Conservation (phyloP, 352 stramenopile species). For the Halophytophthora polymorphica region DNA sequence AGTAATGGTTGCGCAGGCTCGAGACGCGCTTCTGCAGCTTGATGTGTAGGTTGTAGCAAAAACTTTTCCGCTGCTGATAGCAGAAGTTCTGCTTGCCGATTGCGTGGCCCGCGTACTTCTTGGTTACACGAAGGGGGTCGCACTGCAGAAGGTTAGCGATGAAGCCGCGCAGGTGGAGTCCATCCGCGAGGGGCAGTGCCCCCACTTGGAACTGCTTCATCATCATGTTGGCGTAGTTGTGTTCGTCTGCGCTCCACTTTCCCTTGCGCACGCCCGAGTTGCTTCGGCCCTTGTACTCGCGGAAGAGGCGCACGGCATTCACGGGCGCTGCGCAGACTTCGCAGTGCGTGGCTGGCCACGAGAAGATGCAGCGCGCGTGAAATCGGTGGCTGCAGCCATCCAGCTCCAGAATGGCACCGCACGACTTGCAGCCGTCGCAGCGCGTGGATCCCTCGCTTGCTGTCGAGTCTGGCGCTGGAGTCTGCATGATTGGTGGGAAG, state of each 20-base stretch:
- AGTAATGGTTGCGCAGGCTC: conserved; percentile 77
- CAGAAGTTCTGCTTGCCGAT: conserved; percentile 83
- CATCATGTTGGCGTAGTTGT: conserved; percentile 80
- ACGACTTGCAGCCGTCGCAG: conserved; percentile 71
- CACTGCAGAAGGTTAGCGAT: conserved; percentile 77
- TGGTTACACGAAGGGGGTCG: conserved; percentile 77
- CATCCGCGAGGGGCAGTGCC: conserved; percentile 57
- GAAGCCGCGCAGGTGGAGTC: conserved; percentile 70
- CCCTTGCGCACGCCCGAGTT: conserved; percentile 63
- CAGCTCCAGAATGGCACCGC: conserved; percentile 63
- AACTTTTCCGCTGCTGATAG: conserved; percentile 54
- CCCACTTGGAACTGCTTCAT: conserved; percentile 83
- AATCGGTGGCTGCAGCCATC: conserved; percentile 72
- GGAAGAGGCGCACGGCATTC: conserved; percentile 44
- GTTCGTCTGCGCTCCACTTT: conserved; percentile 73
- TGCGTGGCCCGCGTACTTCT: conserved; percentile 70
- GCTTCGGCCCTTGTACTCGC: conserved; percentile 29
- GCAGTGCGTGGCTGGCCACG: conserved; percentile 63
- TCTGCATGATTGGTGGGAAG: no score
- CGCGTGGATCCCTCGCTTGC: conserved; percentile 46
- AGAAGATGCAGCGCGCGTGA: conserved; percentile 72
- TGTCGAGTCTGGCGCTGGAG: neutral
- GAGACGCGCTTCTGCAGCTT: conserved; percentile 80
- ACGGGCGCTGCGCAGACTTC: conserved; percentile 55
- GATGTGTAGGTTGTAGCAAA: conserved; percentile 76